Evolutionary conservation across 139 green algal genomes (phyloP), one percentile per base, ranked within the genome.

Genomic region (Picochlorum sp.): DNA sequence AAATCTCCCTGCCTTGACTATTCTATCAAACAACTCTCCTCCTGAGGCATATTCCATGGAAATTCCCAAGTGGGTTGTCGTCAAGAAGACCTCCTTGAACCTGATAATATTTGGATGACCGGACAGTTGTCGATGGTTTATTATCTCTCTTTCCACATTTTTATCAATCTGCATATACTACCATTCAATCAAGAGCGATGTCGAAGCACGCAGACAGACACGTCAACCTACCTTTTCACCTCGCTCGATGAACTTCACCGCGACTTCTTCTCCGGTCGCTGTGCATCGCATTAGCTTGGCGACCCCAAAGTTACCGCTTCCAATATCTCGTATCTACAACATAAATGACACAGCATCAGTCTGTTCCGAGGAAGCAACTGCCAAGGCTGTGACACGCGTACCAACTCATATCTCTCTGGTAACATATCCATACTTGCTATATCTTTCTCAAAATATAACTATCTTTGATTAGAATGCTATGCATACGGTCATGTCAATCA

Each of bases 71-170:
- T 93, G 81, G 6, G 84, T 83, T 26, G 61, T 60, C 7, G 85
- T 90, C n/a, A 89, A 24, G 21, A 86, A 84, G 4, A 90, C 81
- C 79, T 96, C 90, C 34, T 86, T 86, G 79, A 99, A 99, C 4
- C 74, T 68, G 9, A 99, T 83, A 59, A 99, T 97, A 71, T 98
- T 97, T n/a, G 91, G 90, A 67, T 98, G 93, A 6, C 67, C 67
- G 9, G 81, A 82, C 38, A 98, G 75, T 63, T 82, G 82, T 1
- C 89, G 61, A 70, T 99, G 94, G 66, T 98, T 99, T 59, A 98
- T 83, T 34, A 99, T 92, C 71, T 99, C 94, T 3, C 94, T 75
- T 80, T 97, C 87, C 47, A 99, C 94, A 66, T 98, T 98, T 60
- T 90, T 90, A 72, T 98, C 92, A 49, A 99, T 92, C 85, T 95